These are phyloP conservation scores for Wickerhamomyces sp. DNA, from an alignment of 1,139 yeast species.

Conservation along the genomic window DNA sequence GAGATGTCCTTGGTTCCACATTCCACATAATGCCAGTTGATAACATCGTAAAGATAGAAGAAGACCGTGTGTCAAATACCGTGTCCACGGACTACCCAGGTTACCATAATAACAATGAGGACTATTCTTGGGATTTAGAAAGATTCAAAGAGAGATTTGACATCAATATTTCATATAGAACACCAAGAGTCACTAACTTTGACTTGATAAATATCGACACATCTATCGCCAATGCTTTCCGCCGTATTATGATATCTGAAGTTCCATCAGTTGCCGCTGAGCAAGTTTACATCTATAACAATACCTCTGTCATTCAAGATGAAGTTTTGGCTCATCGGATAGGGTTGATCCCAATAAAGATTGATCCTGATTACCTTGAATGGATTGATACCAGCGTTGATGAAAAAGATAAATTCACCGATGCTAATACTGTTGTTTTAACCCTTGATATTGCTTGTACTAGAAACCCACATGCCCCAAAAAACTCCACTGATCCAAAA, in stretches of 20 bases:
- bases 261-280: conserved; percentile 97
- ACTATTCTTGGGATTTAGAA: conserved; percentile 74
- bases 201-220: conserved; percentile 86
- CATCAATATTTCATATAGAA: conserved; percentile 58
- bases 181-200: conserved; percentile 74
- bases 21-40: conserved; percentile 17
- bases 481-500: conserved; percentile 75
- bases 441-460: conserved; percentile 80
- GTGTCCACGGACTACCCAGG: conserved; percentile 91
- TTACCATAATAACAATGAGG: conserved; percentile 56
- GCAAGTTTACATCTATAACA: conserved; percentile 82
- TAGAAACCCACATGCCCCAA: conserved; percentile 78
- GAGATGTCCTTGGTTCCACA: no score
- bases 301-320: conserved; percentile 94
- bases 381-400: conserved; percentile 70
- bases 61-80: conserved; percentile 85
- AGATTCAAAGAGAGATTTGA: conserved; percentile 69
- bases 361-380: conserved; percentile 80
- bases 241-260: conserved; percentile 95
- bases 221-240: conserved; percentile 91
- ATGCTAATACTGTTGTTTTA: conserved; percentile 83
- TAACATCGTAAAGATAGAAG: conserved; percentile 82
- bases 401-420: conserved; percentile 69
- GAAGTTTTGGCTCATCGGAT: conserved; percentile 94
- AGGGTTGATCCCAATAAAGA: conserved; percentile 84